phyloP scores from a whole-genome alignment of 176 grass and related monocot genomes.

The Musa schizocarpa region DNA sequence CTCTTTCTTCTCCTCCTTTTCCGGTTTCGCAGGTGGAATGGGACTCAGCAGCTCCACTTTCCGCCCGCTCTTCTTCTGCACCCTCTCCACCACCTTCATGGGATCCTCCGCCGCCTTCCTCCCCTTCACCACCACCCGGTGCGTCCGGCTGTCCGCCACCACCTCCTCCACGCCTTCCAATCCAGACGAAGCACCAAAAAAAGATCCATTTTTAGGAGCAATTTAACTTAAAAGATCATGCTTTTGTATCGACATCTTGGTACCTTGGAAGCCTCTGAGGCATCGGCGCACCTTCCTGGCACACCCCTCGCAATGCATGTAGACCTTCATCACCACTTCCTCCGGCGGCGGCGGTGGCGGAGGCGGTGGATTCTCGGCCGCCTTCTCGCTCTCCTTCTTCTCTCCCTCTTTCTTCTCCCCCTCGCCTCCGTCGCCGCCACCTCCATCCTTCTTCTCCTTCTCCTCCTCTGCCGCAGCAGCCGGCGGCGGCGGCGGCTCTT shows the following conservation, averaged over 20 bases:
- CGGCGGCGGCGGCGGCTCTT: neutral
- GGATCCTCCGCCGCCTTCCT: conserved; percentile 17
- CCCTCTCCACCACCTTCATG: conserved; percentile 14
- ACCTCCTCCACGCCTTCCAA: neutral
- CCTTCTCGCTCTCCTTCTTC: neutral
- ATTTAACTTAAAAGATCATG: too few relatives aligned
- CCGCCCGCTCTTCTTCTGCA: conserved; percentile 1
- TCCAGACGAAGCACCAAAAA: neutral
- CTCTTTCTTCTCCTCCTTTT: neutral
- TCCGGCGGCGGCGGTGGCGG: conserved; percentile 31
- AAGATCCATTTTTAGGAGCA: neutral
- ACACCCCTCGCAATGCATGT: conserved; percentile 57
- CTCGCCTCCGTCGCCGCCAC: conserved; percentile 8
- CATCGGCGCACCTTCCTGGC: conserved; percentile 43
- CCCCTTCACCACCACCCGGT: conserved; percentile 13
- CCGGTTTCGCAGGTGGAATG: neutral
- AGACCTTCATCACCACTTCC: conserved; percentile 52
- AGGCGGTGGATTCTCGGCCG: neutral
- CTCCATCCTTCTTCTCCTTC: neutral
- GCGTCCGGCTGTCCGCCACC: neutral
- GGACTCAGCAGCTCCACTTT: conserved; percentile 5
- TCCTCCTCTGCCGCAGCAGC: conserved; percentile 7
- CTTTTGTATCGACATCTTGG: too few relatives aligned
- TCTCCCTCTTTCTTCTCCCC: neutral
- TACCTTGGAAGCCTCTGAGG: conserved; percentile 52